These are phyloP conservation scores for Euphorbia corollata DNA, from an alignment of 441 rosid genomes.

Conservation along the genomic window DNA sequence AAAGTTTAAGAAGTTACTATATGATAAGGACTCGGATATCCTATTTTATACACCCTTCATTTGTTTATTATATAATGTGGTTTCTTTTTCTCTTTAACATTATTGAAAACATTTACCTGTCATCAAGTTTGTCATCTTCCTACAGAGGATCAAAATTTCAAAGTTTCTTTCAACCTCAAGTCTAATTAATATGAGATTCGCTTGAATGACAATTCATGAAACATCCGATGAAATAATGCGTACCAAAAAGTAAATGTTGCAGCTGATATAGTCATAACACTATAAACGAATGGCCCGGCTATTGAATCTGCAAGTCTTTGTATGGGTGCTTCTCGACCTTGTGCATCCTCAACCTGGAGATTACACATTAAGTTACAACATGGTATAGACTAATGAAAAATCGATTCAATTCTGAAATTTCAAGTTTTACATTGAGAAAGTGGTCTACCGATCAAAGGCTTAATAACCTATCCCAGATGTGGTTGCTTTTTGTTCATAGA, in stretches of 20 bases:
- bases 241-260: conserved; percentile 91
- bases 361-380: conserved; percentile 14
- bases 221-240: conserved; percentile 19
- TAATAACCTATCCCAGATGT: too few species aligned
- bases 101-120: not conserved
- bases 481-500: too few species aligned
- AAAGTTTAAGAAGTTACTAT: not conserved
- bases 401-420: not conserved
- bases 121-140: conserved; percentile 6
- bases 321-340: conserved; percentile 88
- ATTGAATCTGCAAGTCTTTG: conserved; percentile 91
- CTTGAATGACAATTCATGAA: conserved; percentile 11
- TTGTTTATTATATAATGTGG: not conserved
- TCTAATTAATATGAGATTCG: not conserved
- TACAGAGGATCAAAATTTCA: not conserved
- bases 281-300: conserved; percentile 92
- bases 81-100: not conserved
- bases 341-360: conserved; percentile 88
- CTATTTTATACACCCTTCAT: not conserved
- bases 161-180: conserved; percentile 3
- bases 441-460: too few species aligned
- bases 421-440: not conserved
- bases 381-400: conserved; percentile 5
- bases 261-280: conserved; percentile 74
- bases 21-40: not conserved